Conservation (phyloP, 208 protist genomes). For the Acanthamoeba culbertsoni region DNA sequence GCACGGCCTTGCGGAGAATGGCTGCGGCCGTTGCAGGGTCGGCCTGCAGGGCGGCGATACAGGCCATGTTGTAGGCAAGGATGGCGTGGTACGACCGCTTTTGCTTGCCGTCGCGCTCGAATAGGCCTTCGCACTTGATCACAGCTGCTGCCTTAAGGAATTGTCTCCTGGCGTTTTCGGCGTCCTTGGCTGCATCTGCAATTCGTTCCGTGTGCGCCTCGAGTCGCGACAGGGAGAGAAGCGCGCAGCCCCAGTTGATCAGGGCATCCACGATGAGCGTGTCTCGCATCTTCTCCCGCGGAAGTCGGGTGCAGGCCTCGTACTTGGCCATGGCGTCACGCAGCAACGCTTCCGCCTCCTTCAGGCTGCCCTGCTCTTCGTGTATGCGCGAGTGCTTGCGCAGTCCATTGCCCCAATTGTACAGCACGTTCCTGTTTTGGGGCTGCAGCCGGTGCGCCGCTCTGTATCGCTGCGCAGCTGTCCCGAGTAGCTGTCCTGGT, state of each 20-base stretch:
- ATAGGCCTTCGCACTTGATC: constrained; percentile 38
- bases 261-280: constrained; percentile 42
- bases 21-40: not conserved
- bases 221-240: not conserved
- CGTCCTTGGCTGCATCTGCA: not conserved
- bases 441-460: constrained; percentile 35
- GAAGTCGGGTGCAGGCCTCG: not conserved
- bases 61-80: constrained; percentile 51
- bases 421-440: constrained; percentile 6
- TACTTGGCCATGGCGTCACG: constrained; percentile 40
- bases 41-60: constrained; percentile 30
- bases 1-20: not conserved
- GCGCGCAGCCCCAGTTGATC: constrained; percentile 60
- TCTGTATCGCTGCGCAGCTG: not conserved
- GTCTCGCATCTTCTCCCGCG: constrained; percentile 23
- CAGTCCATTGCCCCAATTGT: constrained; percentile 59
- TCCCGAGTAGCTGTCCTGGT: not conserved
- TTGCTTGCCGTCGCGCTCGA: not conserved
- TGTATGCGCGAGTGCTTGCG: constrained; percentile 14
- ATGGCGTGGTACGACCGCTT: not conserved
- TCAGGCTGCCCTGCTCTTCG: not conserved
- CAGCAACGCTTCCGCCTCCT: not conserved
- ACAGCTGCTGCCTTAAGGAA: constrained; percentile 37
- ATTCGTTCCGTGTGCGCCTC: not conserved
- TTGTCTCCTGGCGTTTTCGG: not conserved